Evolutionary conservation across 768 basidiomycete species (phyloP), one percentile per base, ranked within the genome.

Genomic region (Boletus reticulatus): DNA sequence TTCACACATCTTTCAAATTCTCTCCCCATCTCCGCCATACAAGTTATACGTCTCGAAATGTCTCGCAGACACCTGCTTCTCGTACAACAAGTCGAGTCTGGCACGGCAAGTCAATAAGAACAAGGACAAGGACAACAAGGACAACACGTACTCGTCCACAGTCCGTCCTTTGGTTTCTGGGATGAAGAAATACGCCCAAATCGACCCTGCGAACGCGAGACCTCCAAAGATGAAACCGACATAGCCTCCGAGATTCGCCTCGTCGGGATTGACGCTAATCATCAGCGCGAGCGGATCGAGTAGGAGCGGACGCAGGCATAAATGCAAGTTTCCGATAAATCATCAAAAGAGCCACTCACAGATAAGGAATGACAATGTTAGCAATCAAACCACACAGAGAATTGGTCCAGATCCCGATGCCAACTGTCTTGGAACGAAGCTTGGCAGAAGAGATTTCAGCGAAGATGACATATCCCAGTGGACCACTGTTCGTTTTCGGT

Each of bases 11-110:
- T n/a, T 1, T 53, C 32, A 56, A 7, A 19, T 5, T n/a, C 17
- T 24, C 6, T 51, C 46, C 20, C 0, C 20, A 4, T 53, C 55
- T 6, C 1, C 22, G 8, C 58, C 56, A 29, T 67, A 57, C 53
- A 70, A n/a, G 27, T 10, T n/a, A 11, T 65, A 48, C 16, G 43
- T 31, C 29, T 41, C 60, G 44, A 73, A 74, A 34, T 55, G 52
- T 48, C 68, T 66, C 37, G 71, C 69, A 14, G 67, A 50, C 11
- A 73, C 64, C 49, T 58, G 59, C 43, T 54, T 62, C 48, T 73
- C 71, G 47, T 66, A 73, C 54, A 73, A 56, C 19, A 68, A 34
- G 50, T 73, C 72, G 45, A 73, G 64, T 17, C 66, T 68, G 12
- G 13, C 14, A 36, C 34, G 19, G 6, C 46, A 24, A 3, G 48